Base-by-base conservation (phyloP, 2,329 filamentous ascomycete species). In the Calonectria pseudoreteaudii region DNA sequence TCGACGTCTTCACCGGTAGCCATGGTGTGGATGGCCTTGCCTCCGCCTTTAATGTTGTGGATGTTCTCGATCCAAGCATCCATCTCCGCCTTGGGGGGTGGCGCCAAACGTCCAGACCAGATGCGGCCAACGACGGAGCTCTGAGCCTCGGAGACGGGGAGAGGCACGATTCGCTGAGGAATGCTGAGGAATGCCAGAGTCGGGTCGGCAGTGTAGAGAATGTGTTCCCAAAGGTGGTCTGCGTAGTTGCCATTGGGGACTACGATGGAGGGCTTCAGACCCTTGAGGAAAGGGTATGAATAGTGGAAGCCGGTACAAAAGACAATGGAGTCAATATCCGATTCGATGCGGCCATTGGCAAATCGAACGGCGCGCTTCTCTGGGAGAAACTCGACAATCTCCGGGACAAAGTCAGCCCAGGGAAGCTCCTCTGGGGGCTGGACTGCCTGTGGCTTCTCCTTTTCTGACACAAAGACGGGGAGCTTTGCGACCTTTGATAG, bases 301-400 rank as follows among this genome's bases (percentile, higher is more conserved):
- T 95, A 97, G 74, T 96, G 90, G 81, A 97, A 98, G 0, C 95
- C 95, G 0, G 95, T 98, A 82, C 94, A 95, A 83, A 96, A 98
- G 20, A 98, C 82, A 14, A 98, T 86, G 0, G 90, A 88, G 80
- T 98, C 95, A 64, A 98, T 84, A 30, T 91, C 86, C 2, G 84
- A 84, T 81, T 95, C 93, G 10, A 93, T 80, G 0, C 86, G 87
- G 1, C 92, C 92, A 76, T 94, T 88, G 52, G 88, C 86, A 72
- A 96, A 94, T 44, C 88, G 86, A 0, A 95, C 70, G 87, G 82
- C n/a, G 85, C 86, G 30, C 85, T 88, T 74, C 86, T 86, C 78
- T 0, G 83, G 79, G 38, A 81, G 83, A 74, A 81, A 90, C 81
- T 78, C 89, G 1, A 86, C 84, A 66, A 92, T 92, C 66, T 88